Conservation (phyloP, 495 filamentous ascomycete genomes). For the Annulohypoxylon bovei region DNA sequence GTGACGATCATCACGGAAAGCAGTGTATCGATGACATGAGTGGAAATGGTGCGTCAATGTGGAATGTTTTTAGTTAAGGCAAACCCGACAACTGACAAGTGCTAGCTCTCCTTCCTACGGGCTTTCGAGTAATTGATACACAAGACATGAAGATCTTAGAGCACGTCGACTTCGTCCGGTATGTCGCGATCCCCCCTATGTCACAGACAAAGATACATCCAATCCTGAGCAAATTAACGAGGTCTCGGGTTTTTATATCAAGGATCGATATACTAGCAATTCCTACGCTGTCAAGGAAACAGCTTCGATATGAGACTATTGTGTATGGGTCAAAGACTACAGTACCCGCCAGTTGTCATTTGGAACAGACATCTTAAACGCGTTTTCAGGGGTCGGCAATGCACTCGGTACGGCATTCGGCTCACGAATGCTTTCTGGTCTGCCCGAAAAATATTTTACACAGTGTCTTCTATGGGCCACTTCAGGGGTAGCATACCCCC, state of each 20-base stretch:
- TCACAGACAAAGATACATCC: background rate
- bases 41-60: background rate
- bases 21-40: background rate
- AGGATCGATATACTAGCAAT: background rate
- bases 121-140: background rate
- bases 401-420: conserved; percentile 24
- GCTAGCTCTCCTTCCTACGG: background rate
- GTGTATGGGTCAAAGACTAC: conserved; percentile 39
- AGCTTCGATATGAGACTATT: conserved; percentile 33
- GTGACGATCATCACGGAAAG: background rate
- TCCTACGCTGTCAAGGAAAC: background rate
- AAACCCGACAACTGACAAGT: background rate
- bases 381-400: conserved; percentile 45
- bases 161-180: background rate
- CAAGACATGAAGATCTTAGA: background rate
- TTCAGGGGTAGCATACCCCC: background rate
- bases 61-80: background rate
- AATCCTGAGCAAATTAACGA: background rate
- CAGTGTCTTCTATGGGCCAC: conserved; percentile 42
- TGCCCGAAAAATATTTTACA: conserved; percentile 43
- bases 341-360: conserved; percentile 38
- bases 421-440: conserved; percentile 36
- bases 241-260: background rate
- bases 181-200: background rate
- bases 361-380: conserved; percentile 46